These are phyloP conservation scores for Pyricularia sp. DNA, from an alignment of 2,329 filamentous ascomycete genomes.

Conservation along the genomic window DNA sequence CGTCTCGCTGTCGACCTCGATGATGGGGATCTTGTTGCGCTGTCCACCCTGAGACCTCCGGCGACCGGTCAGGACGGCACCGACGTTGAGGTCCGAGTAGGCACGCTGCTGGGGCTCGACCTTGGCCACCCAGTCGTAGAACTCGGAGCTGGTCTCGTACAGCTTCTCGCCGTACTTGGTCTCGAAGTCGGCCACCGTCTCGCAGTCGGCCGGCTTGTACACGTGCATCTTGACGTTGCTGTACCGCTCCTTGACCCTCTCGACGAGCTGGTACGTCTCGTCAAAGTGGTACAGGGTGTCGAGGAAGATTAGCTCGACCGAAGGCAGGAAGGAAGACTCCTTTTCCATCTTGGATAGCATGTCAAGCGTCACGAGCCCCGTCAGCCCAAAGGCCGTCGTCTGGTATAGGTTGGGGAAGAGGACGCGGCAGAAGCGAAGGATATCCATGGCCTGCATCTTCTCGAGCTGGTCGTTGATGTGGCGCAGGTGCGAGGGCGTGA, in stretches of 20 bases:
- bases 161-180: constrained; percentile 62
- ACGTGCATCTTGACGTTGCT: constrained; percentile 70
- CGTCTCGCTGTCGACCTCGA: constrained; percentile 79
- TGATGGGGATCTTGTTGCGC: constrained; percentile 76
- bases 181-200: constrained; percentile 66
- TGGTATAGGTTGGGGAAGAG: constrained; percentile 84
- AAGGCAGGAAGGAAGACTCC: constrained; percentile 33
- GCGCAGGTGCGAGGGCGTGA: constrained; percentile 77
- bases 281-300: constrained; percentile 74
- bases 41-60: constrained; percentile 86
- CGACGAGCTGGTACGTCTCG: constrained; percentile 61
- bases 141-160: constrained; percentile 74
- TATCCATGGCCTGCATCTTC: constrained; percentile 76
- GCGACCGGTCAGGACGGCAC: constrained; percentile 83
- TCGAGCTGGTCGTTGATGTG: constrained; percentile 86
- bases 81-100: constrained; percentile 75
- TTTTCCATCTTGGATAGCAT: constrained; percentile 66
- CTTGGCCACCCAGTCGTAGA: constrained; percentile 96
- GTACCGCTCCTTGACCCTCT: constrained; percentile 64
- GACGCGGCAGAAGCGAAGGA: constrained; percentile 83
- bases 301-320: constrained; percentile 62
- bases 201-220: constrained; percentile 71
- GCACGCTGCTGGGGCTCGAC: constrained; percentile 91
- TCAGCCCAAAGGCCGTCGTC: constrained; percentile 71
- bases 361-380: constrained; percentile 70